phyloP scores from a whole-genome alignment of 495 filamentous ascomycete species.

The Friedmanniomyces endolithicus region DNA sequence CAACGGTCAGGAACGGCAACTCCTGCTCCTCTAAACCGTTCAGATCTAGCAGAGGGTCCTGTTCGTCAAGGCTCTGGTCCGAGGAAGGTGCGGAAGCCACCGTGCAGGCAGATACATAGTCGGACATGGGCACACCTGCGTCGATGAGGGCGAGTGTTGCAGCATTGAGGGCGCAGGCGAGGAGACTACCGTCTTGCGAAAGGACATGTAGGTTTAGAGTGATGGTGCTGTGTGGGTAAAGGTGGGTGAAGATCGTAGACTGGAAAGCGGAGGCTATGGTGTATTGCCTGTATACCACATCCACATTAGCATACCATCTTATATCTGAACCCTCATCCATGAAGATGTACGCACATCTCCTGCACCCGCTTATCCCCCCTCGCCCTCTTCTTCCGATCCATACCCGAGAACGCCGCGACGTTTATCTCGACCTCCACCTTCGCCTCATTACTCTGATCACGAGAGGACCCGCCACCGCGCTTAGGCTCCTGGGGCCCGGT shows the following conservation, averaged over 20 bases:
- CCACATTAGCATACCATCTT: no score
- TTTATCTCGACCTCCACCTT: slow-evolving; percentile 71
- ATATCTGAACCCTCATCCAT: no score
- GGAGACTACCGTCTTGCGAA: slow-evolving; percentile 78
- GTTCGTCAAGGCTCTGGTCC: slow-evolving; percentile 48
- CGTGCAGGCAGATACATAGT: slow-evolving; percentile 80
- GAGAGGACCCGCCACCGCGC: slow-evolving; percentile 35
- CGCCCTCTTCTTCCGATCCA: slow-evolving; percentile 66
- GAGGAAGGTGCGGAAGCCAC: slow-evolving; percentile 59
- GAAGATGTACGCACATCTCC: slow-evolving; percentile 44
- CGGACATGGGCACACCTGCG: slow-evolving; percentile 86
- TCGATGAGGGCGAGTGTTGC: slow-evolving; percentile 86
- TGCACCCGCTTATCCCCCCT: slow-evolving; percentile 69
- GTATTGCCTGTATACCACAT: slow-evolving; percentile 31
- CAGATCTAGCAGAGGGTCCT: slow-evolving; percentile 81
- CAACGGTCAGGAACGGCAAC: slow-evolving; percentile 77
- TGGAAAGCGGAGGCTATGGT: slow-evolving; percentile 64
- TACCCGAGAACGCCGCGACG: slow-evolving; percentile 74
- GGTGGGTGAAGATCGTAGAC: slow-evolving; percentile 62
- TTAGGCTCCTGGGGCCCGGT: slow-evolving; percentile 64
- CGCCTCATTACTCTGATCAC: slow-evolving; percentile 32
- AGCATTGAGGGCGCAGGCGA: slow-evolving; percentile 83
- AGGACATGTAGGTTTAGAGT: slow-evolving; percentile 71
- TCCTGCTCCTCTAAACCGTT: slow-evolving; percentile 81
- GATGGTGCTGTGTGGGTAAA: slow-evolving; percentile 84